phyloP scores from a whole-genome alignment of 2,329 filamentous ascomycete species.

The Ophiocordyceps sinensis region DNA sequence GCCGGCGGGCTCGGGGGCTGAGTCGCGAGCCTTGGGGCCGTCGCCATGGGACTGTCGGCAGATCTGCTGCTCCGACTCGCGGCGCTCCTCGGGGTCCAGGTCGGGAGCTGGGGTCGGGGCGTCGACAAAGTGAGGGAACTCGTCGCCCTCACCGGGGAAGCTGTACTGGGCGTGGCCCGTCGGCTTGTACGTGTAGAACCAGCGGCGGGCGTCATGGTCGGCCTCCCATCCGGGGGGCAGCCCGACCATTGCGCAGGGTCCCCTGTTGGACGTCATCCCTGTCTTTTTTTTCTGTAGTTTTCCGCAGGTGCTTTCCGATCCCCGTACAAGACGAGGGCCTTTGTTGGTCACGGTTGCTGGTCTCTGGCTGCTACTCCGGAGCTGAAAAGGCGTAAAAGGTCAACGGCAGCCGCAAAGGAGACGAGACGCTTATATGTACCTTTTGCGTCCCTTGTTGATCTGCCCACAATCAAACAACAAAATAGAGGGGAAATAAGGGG shows the following conservation, averaged over 20 bases:
- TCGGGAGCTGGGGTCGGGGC: constrained; percentile 20
- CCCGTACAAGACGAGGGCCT: no score
- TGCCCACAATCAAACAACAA: no score
- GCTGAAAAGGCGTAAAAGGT: no score
- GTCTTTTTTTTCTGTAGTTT: not conserved
- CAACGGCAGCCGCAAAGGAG: no score
- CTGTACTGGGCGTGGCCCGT: constrained; percentile 40
- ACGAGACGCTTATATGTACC: no score
- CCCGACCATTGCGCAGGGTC: constrained; percentile 12
- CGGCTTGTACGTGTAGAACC: constrained; percentile 42
- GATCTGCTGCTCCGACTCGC: constrained; percentile 36
- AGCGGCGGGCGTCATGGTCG: constrained; percentile 42
- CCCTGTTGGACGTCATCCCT: not conserved
- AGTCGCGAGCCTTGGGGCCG: not conserved
- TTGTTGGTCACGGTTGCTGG: no score
- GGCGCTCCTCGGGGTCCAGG: constrained; percentile 35
- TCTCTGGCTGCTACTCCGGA: no score
- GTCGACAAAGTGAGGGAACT: constrained; percentile 38
- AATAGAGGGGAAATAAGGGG: no score
- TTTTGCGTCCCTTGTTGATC: no score
- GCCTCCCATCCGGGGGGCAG: constrained; percentile 41
- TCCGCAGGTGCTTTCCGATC: not conserved
- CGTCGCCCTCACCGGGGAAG: constrained; percentile 42
- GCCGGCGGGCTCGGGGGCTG: not conserved
- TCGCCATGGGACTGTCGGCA: constrained; percentile 15